Base-by-base conservation (phyloP, 495 filamentous ascomycete species). In the Massariosphaeria phaeospora region DNA sequence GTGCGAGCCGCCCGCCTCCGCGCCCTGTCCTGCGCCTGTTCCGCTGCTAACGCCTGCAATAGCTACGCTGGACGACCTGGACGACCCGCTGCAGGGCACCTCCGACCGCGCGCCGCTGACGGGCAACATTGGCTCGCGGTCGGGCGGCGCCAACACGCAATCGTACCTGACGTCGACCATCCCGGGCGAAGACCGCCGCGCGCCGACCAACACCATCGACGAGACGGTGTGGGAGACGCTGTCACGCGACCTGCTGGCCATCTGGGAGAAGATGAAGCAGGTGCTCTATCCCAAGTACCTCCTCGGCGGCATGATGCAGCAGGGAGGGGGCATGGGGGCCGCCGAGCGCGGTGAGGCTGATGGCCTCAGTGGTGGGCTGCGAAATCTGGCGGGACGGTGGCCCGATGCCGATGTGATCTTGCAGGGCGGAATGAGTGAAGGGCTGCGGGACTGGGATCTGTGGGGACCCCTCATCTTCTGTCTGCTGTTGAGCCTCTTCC, bases 231-330 rank as follows among this genome's bases (percentile, higher is more conserved):
- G 91, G 93, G 85, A 90, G 25, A 99, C 93, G 11, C 73, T 99
- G 51, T 85, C 85, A 35, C 84, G 93, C 49, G 93, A 99, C 69
- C 73, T 97, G 64, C 69, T 90, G 15, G 93, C 90, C 34, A 88
- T 97, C 23, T 97, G 93, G 89, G 84, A 86, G 72, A 96, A 96
- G 77, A 89, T 97, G 88, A 83, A 85, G 70, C 91, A 94, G 72
- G 93, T 98, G n/a, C 80, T 98, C 42, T 98, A 88, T 71, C 93
- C 93, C 2, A 91, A 93, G 66, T 96, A 96, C 74, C 76, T 96
- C 41, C 84, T 97, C 38, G 85, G 85, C 46, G 84, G 76, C 23
- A 77, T 84, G 71, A 74, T 79, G 66, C 70, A 78, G 62, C 71
- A 78, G 52, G 88, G 87, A 25, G 83, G 85, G 43, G 84, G 83